phyloP scores from a whole-genome alignment of 1,139 yeast species.

The Hyphopichia burtonii region DNA sequence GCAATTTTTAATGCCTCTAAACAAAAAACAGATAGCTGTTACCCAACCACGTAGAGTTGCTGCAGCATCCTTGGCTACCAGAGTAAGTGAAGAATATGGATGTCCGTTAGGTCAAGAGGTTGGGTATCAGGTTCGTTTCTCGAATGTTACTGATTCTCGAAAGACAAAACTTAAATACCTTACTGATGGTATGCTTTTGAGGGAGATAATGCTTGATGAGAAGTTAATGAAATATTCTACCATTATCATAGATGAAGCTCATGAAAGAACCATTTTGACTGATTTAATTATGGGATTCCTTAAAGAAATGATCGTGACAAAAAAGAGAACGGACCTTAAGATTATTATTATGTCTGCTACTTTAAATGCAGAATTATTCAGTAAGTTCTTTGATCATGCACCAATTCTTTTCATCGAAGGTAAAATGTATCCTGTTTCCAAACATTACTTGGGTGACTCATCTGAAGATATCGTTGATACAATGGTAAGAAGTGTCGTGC shows the following conservation, averaged over 20 bases:
- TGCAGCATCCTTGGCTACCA: constrained; percentile 87
- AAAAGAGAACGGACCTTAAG: constrained; percentile 53
- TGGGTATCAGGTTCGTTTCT: constrained; percentile 93
- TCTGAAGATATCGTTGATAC: constrained; percentile 85
- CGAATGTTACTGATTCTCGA: constrained; percentile 34
- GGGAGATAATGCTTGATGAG: constrained; percentile 84
- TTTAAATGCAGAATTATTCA: constrained; percentile 86
- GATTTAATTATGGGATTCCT: constrained; percentile 88
- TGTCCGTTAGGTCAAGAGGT: constrained; percentile 74
- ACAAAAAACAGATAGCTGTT: constrained; percentile 68
- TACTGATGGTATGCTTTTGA: constrained; percentile 95
- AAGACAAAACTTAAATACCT: constrained; percentile 75
- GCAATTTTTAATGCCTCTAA: constrained; percentile 66
- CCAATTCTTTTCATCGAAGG: constrained; percentile 88
- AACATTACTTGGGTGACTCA: constrained; percentile 53
- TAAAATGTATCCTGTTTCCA: constrained; percentile 79
- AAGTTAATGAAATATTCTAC: constrained; percentile 64
- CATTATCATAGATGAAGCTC: constrained; percentile 94
- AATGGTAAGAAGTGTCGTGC: constrained; percentile 70
- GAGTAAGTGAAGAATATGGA: constrained; percentile 90
- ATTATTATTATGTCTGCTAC: constrained; percentile 92
- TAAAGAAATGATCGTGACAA: constrained; percentile 55
- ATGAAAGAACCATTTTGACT: constrained; percentile 90
- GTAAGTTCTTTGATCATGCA: constrained; percentile 72
- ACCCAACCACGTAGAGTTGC: constrained; percentile 99